phyloP scores from a whole-genome alignment of 306 rosid species.

The cucumber (Cucumis sativus) region Cucumber_9930_V3 NC_026659.2:2483501-2484000 shows the following conservation, averaged over 20 bases:
- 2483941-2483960: neutral
- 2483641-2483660: neutral
- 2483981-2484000: neutral
- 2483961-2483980: neutral
- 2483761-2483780: neutral
- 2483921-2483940: neutral
- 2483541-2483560: neutral
- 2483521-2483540: constrained; percentile 2
- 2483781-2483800: neutral
- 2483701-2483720: neutral
- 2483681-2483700: neutral
- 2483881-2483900: neutral
- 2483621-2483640: neutral
- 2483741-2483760: neutral
- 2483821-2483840: neutral
- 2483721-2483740: neutral
- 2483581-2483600: neutral
- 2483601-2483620: neutral
- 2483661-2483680: neutral
- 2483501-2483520: neutral
- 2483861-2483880: constrained; percentile 2
- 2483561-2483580: neutral
- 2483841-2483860: neutral
- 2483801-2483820: too few species aligned
- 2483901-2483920: neutral